These are phyloP conservation scores for Aquilaria yunnanensis DNA, from an alignment of 345 rosid genomes.

Conservation along the genomic window DNA sequence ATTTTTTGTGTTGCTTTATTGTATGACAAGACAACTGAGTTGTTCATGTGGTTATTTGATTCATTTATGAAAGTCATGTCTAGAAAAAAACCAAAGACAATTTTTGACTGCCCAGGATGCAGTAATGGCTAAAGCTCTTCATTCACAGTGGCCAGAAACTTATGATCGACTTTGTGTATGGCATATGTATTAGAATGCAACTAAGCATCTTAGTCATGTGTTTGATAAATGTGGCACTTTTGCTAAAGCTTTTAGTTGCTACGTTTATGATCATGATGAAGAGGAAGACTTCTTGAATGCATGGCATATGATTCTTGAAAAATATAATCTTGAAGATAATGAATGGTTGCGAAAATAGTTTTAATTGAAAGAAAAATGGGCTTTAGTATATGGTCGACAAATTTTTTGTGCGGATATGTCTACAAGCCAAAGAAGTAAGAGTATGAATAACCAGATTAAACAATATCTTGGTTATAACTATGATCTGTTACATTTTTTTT, in stretches of 20 bases:
- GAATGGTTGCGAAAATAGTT: not conserved
- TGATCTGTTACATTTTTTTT: slow-evolving; percentile 3
- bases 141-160: not conserved
- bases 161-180: slow-evolving; percentile 1
- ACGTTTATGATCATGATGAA: slow-evolving; percentile 11
- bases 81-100: not conserved
- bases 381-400: not conserved
- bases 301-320: slow-evolving; percentile 6
- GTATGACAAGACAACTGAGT: slow-evolving; percentile 2
- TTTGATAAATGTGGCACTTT: not conserved
- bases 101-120: not conserved
- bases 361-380: not conserved
- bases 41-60: slow-evolving; percentile 2
- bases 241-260: not conserved
- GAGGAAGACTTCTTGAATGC: not conserved
- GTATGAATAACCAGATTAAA: not conserved
- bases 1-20: not conserved
- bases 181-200: slow-evolving; percentile 1
- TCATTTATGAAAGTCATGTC: slow-evolving; percentile 4
- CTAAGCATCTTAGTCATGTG: not conserved
- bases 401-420: not conserved
- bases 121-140: slow-evolving; percentile 7
- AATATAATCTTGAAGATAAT: slow-evolving; percentile 2
- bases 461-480: not conserved
- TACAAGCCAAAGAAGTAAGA: not conserved